phyloP scores from a whole-genome alignment of 257 asterid genomes.

The Lycium ferocissimum region DNA sequence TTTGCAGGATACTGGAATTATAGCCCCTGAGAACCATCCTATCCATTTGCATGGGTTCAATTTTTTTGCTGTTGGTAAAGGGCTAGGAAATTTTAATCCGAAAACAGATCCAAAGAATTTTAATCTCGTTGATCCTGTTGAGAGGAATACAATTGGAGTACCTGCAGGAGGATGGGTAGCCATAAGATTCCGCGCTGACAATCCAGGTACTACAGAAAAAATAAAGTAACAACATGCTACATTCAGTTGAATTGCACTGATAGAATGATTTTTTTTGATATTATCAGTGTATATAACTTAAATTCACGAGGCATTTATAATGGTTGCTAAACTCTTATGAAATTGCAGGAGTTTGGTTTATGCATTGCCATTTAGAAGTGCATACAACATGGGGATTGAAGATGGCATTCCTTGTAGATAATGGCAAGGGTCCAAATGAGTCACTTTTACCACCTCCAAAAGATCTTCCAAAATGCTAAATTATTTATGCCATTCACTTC shows the following conservation, averaged over 20 bases:
- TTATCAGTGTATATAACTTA: background rate
- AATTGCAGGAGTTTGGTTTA: constrained; percentile 82
- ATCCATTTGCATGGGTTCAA: constrained; percentile 73
- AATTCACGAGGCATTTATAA: background rate
- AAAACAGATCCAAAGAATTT: constrained; percentile 53
- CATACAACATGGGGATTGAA: constrained; percentile 96
- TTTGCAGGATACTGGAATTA: constrained; percentile 63
- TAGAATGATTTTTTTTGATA: background rate
- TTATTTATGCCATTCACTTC: background rate
- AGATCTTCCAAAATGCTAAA: constrained; percentile 77
- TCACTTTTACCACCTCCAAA: constrained; percentile 84
- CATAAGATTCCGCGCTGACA: constrained; percentile 64
- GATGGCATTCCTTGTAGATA: constrained; percentile 93
- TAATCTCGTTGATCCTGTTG: constrained; percentile 69
- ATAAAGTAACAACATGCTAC: background rate
- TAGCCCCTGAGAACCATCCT: constrained; percentile 66
- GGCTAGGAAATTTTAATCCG: constrained; percentile 60
- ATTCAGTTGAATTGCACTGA: background rate
- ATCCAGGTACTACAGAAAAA: constrained; percentile 58
- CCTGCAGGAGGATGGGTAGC: constrained; percentile 81
- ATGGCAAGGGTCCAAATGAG: constrained; percentile 78
- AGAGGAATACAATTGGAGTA: constrained; percentile 71
- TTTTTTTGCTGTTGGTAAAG: constrained; percentile 63
- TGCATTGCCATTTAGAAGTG: constrained; percentile 95
- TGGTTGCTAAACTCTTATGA: background rate